Evolutionary conservation across 192 early-diverging fungal species (phyloP), one percentile per base, ranked within the genome.

Genomic region (Linnemannia schmuckeri): DNA sequence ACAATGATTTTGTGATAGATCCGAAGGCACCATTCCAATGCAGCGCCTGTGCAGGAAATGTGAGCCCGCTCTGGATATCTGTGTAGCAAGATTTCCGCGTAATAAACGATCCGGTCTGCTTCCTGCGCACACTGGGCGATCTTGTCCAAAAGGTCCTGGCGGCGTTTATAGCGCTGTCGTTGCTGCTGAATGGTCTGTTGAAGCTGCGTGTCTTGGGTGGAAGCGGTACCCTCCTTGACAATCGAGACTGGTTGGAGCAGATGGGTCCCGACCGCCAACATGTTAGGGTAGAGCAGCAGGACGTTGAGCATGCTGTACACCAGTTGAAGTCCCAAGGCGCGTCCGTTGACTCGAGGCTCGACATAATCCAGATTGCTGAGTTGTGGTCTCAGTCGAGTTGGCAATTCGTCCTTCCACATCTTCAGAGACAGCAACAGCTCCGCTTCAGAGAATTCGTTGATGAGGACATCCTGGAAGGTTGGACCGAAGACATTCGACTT

Each of bases 301-400:
- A 87, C 63, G 20, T 57, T 73, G 17, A 87, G 57, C 71, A 87
- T 87, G 8, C 76, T 74, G 37, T 70, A 87, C 4, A 87, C 47
- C 6, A 75, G 52, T 42, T 87, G 85, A 1, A 87, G 75, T 40
- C 85, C 85, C 0, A 87, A 54, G 0, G 85, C 85, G 0, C 85
- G 79, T 46, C 85, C 85, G 57, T 87, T 87, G 15, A 87, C 85
- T 61, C 79, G 55, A n/a, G 85, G 76, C 24, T 87, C 85, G 1
- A 81, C 49, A 6, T 13, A 24, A 27, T 81, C 79, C 76, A 87
- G 52, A 38, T 63, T 44, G 30, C 78, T 63, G 44, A 75, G 20
- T 20, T 78, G 76, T 1, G 85, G 76, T 42, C 30, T 73, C 46
- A 87, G 37, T 20, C 54, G 47, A 5, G 42, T 9, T 0, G 85